Conservation (phyloP, 1,139 yeast genomes). For the Taiozyma sp. region DNA sequence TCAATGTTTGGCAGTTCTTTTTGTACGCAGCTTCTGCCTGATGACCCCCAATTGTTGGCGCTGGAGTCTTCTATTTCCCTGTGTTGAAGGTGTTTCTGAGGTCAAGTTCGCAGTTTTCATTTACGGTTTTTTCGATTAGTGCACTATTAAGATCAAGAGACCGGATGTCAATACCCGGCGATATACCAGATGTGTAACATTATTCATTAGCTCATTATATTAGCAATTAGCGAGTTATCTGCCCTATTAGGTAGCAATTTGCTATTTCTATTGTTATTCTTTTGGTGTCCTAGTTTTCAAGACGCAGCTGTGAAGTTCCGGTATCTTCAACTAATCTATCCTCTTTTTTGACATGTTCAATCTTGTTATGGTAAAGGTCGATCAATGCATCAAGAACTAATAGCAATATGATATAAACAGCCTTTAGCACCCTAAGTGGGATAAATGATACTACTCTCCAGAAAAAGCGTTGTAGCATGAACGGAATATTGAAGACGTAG, state of each 20-base stretch:
- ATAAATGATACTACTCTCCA: slow-evolving; percentile 13
- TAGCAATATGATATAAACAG: slow-evolving; percentile 7
- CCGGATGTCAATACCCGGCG: not conserved
- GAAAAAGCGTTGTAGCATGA: slow-evolving; percentile 3
- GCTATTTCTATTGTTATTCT: not conserved
- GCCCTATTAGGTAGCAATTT: not conserved
- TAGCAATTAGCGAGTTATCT: not conserved
- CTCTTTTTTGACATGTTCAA: not conserved
- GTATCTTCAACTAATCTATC: not conserved
- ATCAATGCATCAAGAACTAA: slow-evolving; percentile 8
- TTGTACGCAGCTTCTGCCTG: too few relatives aligned
- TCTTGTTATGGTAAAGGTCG: not conserved
- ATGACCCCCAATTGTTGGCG: too few relatives aligned
- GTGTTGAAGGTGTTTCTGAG: not conserved
- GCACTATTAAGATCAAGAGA: not conserved
- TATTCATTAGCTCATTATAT: not conserved
- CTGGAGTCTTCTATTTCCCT: too few relatives aligned
- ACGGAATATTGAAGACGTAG: slow-evolving; percentile 8
- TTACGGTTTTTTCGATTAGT: not conserved
- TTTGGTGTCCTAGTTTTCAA: not conserved
- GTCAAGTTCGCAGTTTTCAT: not conserved
- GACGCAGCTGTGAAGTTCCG: not conserved
- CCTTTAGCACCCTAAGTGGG: slow-evolving; percentile 12
- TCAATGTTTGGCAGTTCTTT: too few relatives aligned
- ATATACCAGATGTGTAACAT: not conserved